These are phyloP conservation scores for Chloranthus sessilifolius DNA, from an alignment of 164 flowering plant genomes.

Conservation along the genomic window DNA sequence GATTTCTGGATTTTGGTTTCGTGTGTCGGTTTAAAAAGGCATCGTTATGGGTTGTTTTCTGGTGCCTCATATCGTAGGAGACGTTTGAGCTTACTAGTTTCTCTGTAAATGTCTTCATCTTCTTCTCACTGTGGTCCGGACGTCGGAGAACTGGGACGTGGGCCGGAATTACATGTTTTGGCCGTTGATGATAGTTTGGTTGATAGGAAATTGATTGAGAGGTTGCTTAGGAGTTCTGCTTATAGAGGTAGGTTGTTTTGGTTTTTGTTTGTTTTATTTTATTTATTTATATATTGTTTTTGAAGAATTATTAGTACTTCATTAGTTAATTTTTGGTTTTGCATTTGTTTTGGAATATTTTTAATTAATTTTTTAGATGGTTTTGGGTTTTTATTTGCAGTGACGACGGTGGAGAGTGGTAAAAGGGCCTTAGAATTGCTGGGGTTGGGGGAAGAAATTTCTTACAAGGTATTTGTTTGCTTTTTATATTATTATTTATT, in stretches of 20 bases:
- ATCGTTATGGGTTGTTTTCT: too few species aligned
- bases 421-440: constrained; percentile 21
- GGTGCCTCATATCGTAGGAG: too few species aligned
- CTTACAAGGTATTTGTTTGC: constrained; percentile 14
- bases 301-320: not conserved
- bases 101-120: too few species aligned
- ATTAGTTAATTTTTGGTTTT: not conserved
- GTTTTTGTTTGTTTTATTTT: not conserved
- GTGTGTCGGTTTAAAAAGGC: too few species aligned
- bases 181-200: constrained; percentile 23
- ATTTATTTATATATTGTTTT: not conserved
- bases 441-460: constrained; percentile 14
- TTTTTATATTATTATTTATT: not conserved
- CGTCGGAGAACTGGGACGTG: not conserved
- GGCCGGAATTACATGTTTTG: constrained; percentile 18
- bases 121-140: not conserved
- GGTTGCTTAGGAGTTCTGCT: constrained; percentile 20
- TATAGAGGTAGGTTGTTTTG: constrained; percentile 22
- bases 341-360: not conserved
- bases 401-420: constrained; percentile 25
- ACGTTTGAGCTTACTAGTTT: too few species aligned
- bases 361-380: not conserved
- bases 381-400: constrained; percentile 6
- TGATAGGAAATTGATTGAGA: constrained; percentile 22
- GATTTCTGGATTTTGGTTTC: constrained; percentile 2